Conservation (phyloP, 148 eudicot genomes). For the Dysphania ambrosioides region DNA sequence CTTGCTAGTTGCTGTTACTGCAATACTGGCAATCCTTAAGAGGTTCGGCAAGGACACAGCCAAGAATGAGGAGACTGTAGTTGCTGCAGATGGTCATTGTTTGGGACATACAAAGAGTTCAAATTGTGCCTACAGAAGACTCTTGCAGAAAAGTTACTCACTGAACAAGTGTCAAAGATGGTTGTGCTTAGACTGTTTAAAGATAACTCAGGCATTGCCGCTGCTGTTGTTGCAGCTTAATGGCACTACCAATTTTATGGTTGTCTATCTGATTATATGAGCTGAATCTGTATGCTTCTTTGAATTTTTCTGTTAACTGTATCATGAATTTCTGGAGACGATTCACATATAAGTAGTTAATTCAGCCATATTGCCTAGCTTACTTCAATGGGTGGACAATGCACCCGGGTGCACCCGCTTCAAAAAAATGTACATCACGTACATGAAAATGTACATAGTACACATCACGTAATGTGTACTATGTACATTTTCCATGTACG, state of each 20-base stretch:
- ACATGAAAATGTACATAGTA: too few species aligned
- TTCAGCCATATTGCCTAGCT: too few species aligned
- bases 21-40: slow-evolving; percentile 73
- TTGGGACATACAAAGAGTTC: slow-evolving; percentile 59
- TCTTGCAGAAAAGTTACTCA: slow-evolving; percentile 53
- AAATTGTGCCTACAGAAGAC: slow-evolving; percentile 51
- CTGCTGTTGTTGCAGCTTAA: slow-evolving; percentile 81
- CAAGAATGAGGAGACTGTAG: slow-evolving; percentile 45
- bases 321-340: neutral
- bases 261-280: neutral
- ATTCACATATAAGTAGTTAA: too few species aligned
- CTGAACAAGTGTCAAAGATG: slow-evolving; percentile 36
- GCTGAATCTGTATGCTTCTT: neutral
- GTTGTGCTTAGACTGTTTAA: slow-evolving; percentile 51
- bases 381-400: too few species aligned
- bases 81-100: slow-evolving; percentile 75
- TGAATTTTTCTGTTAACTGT: neutral
- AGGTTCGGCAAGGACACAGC: slow-evolving; percentile 53
- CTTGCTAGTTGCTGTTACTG: slow-evolving; percentile 77
- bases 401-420: too few species aligned
- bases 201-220: slow-evolving; percentile 86
- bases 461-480: too few species aligned
- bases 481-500: too few species aligned
- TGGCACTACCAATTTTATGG: neutral
- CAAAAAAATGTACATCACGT: too few species aligned